Base-by-base conservation (phyloP, 2,329 filamentous ascomycete species). In the Dothistroma pini region DNA sequence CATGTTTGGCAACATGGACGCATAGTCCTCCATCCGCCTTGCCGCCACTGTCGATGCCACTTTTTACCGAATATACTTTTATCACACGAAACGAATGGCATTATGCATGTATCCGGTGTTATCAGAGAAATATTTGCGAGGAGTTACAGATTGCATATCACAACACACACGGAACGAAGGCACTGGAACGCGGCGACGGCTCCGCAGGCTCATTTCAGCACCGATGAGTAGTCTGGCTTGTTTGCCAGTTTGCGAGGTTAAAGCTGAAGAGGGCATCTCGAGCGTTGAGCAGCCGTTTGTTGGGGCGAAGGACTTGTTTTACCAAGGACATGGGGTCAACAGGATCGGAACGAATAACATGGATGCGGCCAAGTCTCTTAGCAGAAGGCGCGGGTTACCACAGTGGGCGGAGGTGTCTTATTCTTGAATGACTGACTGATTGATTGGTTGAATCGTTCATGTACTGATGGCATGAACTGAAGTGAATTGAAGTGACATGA, bases 1-100 rank as follows among this genome's bases (percentile, higher is more conserved):
- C 72, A 89, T 97, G 70, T 99, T 99, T 80, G 93, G 93, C 60
- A 86, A 86, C 68, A 97, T 97, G 93, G 95, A 99, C 78, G 91
- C 96, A 76, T 95, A 51, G 57, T 29, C 58, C 51, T 32, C 31
- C 47, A 5, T 32, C 19, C 19, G 22, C 14, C 49, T 41, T 7
- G 49, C 21, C 25, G 9, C 54, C 49, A 14, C 16, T 19, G 16
- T 44, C 41, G 9, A 44, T 44, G 41, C 41, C 4, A 44, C 41
- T 19, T 44, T 44, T 19, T 44, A 44, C 41, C 41, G 41, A 19
- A 44, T 9, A 44, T 44, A 44, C 41, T 25, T 25, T 44, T 51
- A 51, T 14, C 29, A 12, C 10, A 29, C 22, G 48, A 51, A 29
- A 51, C 21, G 48, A 51, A 12, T 14, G 21, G 29, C 48, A 51